A percentile compares a stretch with the other conserved stretches of the same genome.
Conservation (phyloP, 768 basidiomycete species). For the Tulasnella sp. region DNA sequence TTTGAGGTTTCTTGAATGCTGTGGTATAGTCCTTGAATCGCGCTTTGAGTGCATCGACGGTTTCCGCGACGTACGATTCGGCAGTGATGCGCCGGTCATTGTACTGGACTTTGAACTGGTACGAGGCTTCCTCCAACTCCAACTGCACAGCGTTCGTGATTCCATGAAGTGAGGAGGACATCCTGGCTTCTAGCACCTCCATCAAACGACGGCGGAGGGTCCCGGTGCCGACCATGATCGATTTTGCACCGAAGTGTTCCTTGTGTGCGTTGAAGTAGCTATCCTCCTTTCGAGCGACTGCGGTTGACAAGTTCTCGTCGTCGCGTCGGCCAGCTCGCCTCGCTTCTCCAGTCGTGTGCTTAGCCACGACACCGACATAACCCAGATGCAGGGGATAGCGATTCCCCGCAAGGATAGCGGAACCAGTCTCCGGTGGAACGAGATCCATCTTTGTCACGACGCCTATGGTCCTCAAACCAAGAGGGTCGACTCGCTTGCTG, state of each 20-base stretch:
- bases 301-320: constrained; percentile 31
- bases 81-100: constrained; percentile 91
- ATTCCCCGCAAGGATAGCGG: constrained; percentile 69
- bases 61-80: constrained; percentile 96
- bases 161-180: constrained; percentile 90
- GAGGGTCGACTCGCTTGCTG: constrained; percentile 85
- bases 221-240: constrained; percentile 82
- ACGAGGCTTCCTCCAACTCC: constrained; percentile 91
- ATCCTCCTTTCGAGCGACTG: constrained; percentile 44
- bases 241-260: constrained; percentile 48
- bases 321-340: constrained; percentile 33
- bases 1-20: constrained; percentile 79
- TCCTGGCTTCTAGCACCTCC: constrained; percentile 95
- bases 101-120: constrained; percentile 98
- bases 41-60: constrained; percentile 83
- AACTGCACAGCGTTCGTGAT: constrained; percentile 97
- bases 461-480: constrained; percentile 91
- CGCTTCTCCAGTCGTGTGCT: constrained; percentile 49
- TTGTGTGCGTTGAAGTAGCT: constrained; percentile 56
- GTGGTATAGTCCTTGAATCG: constrained; percentile 77
- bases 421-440: constrained; percentile 76
- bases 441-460: constrained; percentile 99
- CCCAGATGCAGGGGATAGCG: constrained; percentile 95
- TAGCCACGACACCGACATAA: constrained; percentile 93
- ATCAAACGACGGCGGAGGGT: constrained; percentile 83